Evolutionary conservation across 2,329 filamentous ascomycete genomes (phyloP).

Genomic region (Ilyonectria robusta): DNA sequence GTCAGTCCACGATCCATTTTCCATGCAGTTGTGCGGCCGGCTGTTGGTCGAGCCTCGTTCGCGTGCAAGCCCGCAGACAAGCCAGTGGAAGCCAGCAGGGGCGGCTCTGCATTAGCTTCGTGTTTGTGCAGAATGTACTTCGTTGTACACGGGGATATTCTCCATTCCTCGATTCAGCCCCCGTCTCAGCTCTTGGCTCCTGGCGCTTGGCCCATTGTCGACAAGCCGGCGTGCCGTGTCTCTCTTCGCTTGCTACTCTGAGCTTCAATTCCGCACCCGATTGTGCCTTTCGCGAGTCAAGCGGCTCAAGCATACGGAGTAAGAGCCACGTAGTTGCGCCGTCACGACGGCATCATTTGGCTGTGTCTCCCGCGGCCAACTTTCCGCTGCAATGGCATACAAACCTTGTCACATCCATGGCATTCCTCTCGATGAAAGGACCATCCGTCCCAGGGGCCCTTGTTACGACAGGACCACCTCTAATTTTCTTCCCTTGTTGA

Average conservation of each 20-base stretch:
- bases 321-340: neutral
- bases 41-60: slow-evolving; percentile 22
- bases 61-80: slow-evolving; percentile 20
- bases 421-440: slow-evolving; percentile 33
- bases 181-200: neutral
- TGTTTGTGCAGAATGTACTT: slow-evolving; percentile 2
- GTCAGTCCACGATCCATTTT: slow-evolving; percentile 15
- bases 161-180: slow-evolving; percentile 3
- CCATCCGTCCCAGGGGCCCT: slow-evolving; percentile 32
- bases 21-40: slow-evolving; percentile 15
- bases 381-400: slow-evolving; percentile 12
- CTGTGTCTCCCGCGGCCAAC: neutral
- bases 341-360: neutral
- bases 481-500: slow-evolving; percentile 30
- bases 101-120: slow-evolving; percentile 24
- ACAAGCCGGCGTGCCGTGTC: slow-evolving; percentile 14
- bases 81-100: slow-evolving; percentile 27
- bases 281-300: neutral
- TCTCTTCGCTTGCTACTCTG: neutral
- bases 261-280: neutral
- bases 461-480: slow-evolving; percentile 31
- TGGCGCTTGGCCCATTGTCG: neutral
- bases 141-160: neutral
- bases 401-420: slow-evolving; percentile 18
- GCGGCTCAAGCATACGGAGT: neutral